Evolutionary conservation across 768 basidiomycete species (phyloP), one percentile per base, ranked within the genome.

Genomic region (Ramaria sp.): DNA sequence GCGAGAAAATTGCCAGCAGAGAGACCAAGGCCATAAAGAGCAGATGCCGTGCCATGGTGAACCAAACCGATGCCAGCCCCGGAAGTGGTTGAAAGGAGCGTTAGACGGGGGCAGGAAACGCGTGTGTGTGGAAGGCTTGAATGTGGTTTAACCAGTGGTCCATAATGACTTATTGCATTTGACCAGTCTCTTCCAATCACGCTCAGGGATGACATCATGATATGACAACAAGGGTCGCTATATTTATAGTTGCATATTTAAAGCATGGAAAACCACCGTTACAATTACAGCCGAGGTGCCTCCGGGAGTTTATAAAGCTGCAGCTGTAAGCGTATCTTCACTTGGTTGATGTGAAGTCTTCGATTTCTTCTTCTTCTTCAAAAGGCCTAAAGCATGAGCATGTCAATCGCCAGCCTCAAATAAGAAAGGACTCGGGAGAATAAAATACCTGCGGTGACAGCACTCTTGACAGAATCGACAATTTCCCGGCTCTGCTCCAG

Each of bases 401-500:
- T 53, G 64, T 63, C 53, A 64, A 61, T 27, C 3, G 27, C 5
- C 59, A 64, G 58, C 34, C 65, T 49, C 34, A 59, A 7, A 22
- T 19, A 61, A n/a, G n/a, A n/a, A 0, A 11, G 24, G 31, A 5
- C 27, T 27, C 27, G 27, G 27, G 7, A 53, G 4, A 30, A 10
- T 12, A 15, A 70, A 78, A 62, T 67, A 91, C 91, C 95, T 38
- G 81, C 79, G 48, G 84, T 76, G 12, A 99, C 95, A 3, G 95
- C 95, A 57, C 78, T 91, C 74, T 90, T 89, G 30, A 97, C 94
- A 61, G 78, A 83, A 62, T 95, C 93, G 1, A 91, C 89, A 27
- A 98, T 81, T 64, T 96, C 92, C 68, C 80, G 76, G 63, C 85
- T 92, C 72, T 95, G 85, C 67, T 97, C 93, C 39, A 99, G 67